phyloP scores from a whole-genome alignment of 495 filamentous ascomycete species.

The Penicillium diatomitis region DNA sequence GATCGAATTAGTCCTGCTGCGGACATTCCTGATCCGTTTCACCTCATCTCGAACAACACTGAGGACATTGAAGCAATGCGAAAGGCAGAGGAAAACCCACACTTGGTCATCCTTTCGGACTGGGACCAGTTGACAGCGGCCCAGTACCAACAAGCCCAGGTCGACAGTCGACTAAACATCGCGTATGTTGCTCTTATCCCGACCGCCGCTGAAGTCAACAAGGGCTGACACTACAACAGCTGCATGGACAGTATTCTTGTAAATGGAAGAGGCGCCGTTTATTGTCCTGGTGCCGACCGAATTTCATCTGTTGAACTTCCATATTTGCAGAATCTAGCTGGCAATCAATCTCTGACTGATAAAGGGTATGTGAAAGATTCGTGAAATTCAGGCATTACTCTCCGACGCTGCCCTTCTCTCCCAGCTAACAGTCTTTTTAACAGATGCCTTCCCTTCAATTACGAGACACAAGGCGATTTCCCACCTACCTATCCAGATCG shows the following conservation, averaged over 20 bases:
- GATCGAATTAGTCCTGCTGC: constrained; percentile 23
- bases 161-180: constrained; percentile 26
- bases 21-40: constrained; percentile 29
- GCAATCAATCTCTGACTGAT: constrained; percentile 31
- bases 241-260: constrained; percentile 43
- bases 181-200: constrained; percentile 16
- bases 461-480: constrained; percentile 21
- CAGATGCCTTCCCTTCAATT: constrained; percentile 23
- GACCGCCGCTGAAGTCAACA: too few species aligned
- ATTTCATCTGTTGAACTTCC: constrained; percentile 23
- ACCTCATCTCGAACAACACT: constrained; percentile 33
- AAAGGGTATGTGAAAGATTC: constrained; percentile 33
- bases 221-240: constrained; percentile 5
- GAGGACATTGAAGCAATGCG: constrained; percentile 35
- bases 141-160: constrained; percentile 30
- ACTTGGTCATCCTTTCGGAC: constrained; percentile 44
- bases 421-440: background rate
- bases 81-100: constrained; percentile 34
- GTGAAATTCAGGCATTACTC: background rate
- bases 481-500: constrained; percentile 18
- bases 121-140: constrained; percentile 42
- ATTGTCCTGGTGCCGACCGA: constrained; percentile 31
- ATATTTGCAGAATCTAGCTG: constrained; percentile 21
- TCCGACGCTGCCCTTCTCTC: background rate
- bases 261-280: constrained; percentile 44